Conservation (phyloP, 495 filamentous ascomycete genomes). For the Neurospora sp. region DNA sequence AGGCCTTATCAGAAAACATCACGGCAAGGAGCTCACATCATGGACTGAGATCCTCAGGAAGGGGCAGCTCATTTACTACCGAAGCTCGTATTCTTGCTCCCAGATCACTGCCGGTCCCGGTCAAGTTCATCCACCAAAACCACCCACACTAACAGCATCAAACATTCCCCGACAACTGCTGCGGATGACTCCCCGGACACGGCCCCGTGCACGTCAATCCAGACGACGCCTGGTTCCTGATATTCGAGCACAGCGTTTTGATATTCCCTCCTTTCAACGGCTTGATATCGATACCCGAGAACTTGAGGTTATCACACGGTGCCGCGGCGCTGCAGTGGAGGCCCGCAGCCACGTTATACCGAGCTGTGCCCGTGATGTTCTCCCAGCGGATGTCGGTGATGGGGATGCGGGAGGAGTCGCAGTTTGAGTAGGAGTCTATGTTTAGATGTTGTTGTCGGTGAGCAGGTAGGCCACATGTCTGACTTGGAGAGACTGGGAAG, state of each 20-base stretch:
- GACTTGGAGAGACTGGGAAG: neutral
- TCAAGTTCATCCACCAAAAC: neutral
- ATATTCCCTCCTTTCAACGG: conserved; percentile 28
- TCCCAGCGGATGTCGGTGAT: conserved; percentile 43
- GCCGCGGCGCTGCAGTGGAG: conserved; percentile 38
- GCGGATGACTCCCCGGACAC: conserved; percentile 32
- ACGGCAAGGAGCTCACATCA: neutral
- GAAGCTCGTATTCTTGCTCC: neutral
- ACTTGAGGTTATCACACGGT: conserved; percentile 38
- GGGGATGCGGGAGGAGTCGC: conserved; percentile 41
- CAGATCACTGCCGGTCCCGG: neutral
- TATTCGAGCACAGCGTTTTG: conserved; percentile 37
- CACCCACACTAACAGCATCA: conserved; percentile 1
- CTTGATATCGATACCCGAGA: conserved; percentile 41
- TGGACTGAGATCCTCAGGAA: neutral
- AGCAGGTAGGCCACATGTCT: neutral
- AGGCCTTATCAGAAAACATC: neutral
- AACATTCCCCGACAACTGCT: conserved; percentile 34
- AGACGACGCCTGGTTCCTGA: conserved; percentile 25
- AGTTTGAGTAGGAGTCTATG: conserved; percentile 31
- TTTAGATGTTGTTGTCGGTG: neutral
- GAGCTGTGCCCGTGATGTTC: conserved; percentile 43
- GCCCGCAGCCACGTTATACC: conserved; percentile 17
- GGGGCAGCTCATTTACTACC: neutral
- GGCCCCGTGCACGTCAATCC: conserved; percentile 32